phyloP scores from a whole-genome alignment of 176 grass and related monocot species.

The Oryza coarctata region DNA sequence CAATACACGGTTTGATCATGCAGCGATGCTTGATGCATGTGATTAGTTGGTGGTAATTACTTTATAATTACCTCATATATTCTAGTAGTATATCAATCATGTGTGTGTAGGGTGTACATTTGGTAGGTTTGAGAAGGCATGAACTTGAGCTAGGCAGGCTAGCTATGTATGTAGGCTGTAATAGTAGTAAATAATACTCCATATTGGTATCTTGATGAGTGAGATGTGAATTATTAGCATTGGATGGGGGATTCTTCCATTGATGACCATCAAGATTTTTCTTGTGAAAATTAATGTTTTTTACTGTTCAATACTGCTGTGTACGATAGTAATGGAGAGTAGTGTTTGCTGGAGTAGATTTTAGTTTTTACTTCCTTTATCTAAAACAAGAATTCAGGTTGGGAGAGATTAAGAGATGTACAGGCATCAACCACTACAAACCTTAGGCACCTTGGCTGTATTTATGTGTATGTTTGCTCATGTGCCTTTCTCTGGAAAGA shows the following conservation, averaged over 20 bases:
- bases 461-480: background rate
- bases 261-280: background rate
- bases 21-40: background rate
- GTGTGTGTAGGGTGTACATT: background rate
- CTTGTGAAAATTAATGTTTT: background rate
- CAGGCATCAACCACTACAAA: background rate
- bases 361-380: too few relatives aligned
- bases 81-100: too few relatives aligned
- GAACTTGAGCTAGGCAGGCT: background rate
- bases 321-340: too few relatives aligned
- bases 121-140: background rate
- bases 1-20: background rate
- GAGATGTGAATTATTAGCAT: background rate
- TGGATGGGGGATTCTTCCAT: background rate
- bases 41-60: background rate
- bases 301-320: background rate
- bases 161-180: background rate
- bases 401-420: too few relatives aligned
- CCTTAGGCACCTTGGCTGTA: too few relatives aligned
- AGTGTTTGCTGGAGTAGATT: too few relatives aligned
- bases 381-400: too few relatives aligned
- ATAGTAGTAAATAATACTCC: background rate
- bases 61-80: background rate
- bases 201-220: background rate
- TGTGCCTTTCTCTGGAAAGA: background rate